A percentile compares a stretch with the other conserved stretches of the same genome.
Conservation (phyloP, 768 basidiomycete species). For the Tylopilus subfusipes region DNA sequence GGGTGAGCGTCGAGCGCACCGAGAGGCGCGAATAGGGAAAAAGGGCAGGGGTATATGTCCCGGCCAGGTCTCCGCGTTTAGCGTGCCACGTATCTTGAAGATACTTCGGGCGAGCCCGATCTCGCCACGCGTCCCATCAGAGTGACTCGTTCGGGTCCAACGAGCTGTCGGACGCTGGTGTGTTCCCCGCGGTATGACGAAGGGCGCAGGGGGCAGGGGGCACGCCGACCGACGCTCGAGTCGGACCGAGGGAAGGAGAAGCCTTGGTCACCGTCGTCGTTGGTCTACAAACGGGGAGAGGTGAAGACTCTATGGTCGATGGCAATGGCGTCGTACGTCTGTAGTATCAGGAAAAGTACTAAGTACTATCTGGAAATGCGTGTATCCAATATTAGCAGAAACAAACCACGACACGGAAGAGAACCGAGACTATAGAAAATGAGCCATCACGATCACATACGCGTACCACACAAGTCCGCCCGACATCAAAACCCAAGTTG, state of each 20-base stretch:
- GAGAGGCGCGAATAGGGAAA: too few relatives aligned
- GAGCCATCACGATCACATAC: too few relatives aligned
- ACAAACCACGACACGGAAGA: too few relatives aligned
- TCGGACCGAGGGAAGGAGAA: conserved; percentile 22
- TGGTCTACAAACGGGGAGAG: conserved; percentile 43
- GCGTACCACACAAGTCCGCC: too few relatives aligned
- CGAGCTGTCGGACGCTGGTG: too few relatives aligned
- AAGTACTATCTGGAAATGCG: too few relatives aligned
- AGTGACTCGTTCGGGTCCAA: conserved; percentile 55
- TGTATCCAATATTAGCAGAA: too few relatives aligned
- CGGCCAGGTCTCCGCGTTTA: conserved; percentile 70
- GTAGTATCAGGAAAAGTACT: too few relatives aligned
- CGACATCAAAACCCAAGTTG: conserved; percentile 51
- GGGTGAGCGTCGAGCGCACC: too few relatives aligned
- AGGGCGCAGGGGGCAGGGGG: conserved; percentile 37
- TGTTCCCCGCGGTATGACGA: conserved; percentile 23
- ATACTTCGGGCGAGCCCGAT: conserved; percentile 89
- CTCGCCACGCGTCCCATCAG: conserved; percentile 71
- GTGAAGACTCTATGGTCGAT: conserved; percentile 92
- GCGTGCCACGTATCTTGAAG: conserved; percentile 81
- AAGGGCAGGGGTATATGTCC: too few relatives aligned
- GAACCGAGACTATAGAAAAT: too few relatives aligned
- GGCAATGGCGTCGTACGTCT: conserved; percentile 65
- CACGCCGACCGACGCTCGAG: conserved; percentile 20
- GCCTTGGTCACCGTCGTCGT: conserved; percentile 36